Conservation (phyloP, 1,139 yeast genomes). For the Yamadazyma dushanensis region DNA sequence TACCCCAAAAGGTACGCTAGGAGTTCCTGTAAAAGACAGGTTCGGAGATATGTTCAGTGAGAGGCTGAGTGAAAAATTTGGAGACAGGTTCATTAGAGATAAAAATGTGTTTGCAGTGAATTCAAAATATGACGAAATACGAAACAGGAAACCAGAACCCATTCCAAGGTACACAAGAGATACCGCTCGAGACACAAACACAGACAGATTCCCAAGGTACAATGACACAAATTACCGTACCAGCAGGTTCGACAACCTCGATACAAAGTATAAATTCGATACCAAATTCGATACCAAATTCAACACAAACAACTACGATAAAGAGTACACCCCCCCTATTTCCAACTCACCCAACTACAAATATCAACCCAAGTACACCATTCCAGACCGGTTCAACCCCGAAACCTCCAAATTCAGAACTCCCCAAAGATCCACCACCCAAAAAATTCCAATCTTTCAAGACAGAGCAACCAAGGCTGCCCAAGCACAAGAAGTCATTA, state of each 20-base stretch:
- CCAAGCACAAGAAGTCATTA: conserved; percentile 15
- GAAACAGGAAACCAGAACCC: too few species aligned
- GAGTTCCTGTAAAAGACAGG: background rate
- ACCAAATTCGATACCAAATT: too few species aligned
- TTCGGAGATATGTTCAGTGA: too few species aligned
- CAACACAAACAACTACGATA: background rate
- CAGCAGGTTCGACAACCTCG: too few species aligned
- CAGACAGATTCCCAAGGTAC: too few species aligned
- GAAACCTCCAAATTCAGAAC: background rate
- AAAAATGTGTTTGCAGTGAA: background rate
- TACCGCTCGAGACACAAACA: too few species aligned
- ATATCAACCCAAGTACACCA: background rate
- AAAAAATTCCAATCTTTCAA: conserved; percentile 4
- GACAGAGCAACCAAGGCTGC: conserved; percentile 1
- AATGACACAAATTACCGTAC: too few species aligned
- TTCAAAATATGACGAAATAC: background rate
- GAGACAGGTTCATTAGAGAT: background rate
- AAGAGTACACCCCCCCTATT: too few species aligned
- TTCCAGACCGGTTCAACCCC: conserved; percentile 1
- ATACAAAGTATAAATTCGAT: too few species aligned
- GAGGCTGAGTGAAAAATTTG: too few species aligned
- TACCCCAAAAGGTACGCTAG: background rate
- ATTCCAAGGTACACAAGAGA: too few species aligned
- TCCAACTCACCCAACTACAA: background rate
- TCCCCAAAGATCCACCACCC: background rate